Percentiles rank a stretch among this genome's conserved stretches.
Evolutionary conservation across 805 yeast species (phyloP).

Genomic region (Candida boleticola): DNA sequence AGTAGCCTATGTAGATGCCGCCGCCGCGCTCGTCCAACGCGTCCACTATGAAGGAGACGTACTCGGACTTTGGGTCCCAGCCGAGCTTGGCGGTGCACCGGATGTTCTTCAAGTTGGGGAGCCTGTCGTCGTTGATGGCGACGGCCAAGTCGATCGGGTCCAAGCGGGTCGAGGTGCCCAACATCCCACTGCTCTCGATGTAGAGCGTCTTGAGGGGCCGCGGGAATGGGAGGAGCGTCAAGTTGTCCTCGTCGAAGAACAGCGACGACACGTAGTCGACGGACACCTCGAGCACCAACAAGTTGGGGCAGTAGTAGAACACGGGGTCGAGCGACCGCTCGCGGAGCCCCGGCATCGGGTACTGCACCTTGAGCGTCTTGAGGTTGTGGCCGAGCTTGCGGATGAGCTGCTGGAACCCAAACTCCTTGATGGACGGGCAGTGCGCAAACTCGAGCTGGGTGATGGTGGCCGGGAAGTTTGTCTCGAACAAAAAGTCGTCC

Average conservation of each 20-base stretch:
- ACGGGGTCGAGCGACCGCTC: constrained; percentile 70
- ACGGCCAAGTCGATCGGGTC: constrained; percentile 87
- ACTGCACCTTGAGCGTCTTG: constrained; percentile 62
- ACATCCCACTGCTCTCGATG: constrained; percentile 80
- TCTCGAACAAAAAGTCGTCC: constrained; percentile 67
- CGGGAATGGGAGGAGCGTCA: constrained; percentile 20
- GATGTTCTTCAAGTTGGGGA: constrained; percentile 65
- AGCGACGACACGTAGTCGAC: constrained; percentile 70
- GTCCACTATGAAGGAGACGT: constrained; percentile 50
- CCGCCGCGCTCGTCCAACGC: constrained; percentile 75
- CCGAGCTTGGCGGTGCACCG: constrained; percentile 76
- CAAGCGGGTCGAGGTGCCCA: constrained; percentile 78
- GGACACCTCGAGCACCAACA: constrained; percentile 60
- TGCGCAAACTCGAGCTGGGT: constrained; percentile 76
- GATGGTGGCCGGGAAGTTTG: constrained; percentile 72
- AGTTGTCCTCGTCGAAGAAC: constrained; percentile 34
- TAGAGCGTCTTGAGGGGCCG: constrained; percentile 60
- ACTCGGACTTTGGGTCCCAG: constrained; percentile 64
- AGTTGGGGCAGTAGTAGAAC: constrained; percentile 73
- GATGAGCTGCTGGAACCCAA: constrained; percentile 61
- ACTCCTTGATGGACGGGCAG: constrained; percentile 75
- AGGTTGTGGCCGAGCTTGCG: constrained; percentile 65
- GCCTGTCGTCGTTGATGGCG: constrained; percentile 74
- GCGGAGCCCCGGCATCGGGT: constrained; percentile 83
- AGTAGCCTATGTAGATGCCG: constrained; percentile 58